Evolutionary conservation across 2,329 filamentous ascomycete species (phyloP).

Genomic region (Neoscytalidium dimidiatum): DNA sequence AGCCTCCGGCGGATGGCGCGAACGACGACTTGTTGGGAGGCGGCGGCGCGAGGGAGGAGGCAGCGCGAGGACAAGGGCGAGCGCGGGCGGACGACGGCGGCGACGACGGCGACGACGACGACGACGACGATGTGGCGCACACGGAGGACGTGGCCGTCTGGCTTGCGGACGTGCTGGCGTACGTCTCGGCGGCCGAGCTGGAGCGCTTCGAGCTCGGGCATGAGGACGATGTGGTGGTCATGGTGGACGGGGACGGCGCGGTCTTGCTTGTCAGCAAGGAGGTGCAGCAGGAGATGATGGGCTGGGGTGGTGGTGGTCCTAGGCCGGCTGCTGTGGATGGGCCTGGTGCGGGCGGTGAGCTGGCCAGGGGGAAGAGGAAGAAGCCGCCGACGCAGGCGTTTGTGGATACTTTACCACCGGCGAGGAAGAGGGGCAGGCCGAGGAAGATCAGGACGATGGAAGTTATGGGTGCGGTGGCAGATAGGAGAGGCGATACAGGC

Average conservation of each 20-base stretch:
- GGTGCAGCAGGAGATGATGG: background rate
- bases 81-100: background rate
- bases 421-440: background rate
- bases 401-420: background rate
- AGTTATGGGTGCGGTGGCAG: background rate
- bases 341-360: background rate
- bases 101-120: background rate
- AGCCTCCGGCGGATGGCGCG: background rate
- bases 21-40: background rate
- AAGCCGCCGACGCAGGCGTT: background rate
- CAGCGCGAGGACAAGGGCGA: no score
- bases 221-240: background rate
- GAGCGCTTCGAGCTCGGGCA: conserved; percentile 13
- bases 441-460: background rate
- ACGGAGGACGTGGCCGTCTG: background rate
- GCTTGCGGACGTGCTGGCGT: background rate
- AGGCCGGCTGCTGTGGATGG: background rate
- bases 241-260: background rate
- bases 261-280: background rate
- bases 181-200: conserved; percentile 7
- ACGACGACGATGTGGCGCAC: background rate
- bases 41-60: background rate
- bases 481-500: no score
- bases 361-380: background rate
- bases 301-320: background rate